Evolutionary conservation across 2,329 filamentous ascomycete species (phyloP).

Genomic region (Xylariaceae sp.): DNA sequence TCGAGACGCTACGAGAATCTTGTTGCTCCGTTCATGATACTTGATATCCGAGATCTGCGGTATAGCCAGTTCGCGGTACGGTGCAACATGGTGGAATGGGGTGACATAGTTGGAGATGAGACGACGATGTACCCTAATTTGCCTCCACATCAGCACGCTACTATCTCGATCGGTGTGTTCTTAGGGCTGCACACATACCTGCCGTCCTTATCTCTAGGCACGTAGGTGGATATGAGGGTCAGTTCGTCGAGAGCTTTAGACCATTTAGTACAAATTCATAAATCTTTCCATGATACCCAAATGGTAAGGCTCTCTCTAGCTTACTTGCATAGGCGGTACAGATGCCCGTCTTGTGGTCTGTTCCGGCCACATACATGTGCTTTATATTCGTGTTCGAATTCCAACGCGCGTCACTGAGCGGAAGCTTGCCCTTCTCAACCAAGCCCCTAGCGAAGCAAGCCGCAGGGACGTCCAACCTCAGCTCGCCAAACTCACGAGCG

Average conservation of each 20-base stretch:
- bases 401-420: slow-evolving; percentile 36
- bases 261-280: slow-evolving; percentile 13
- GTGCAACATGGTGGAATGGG: slow-evolving; percentile 1
- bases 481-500: slow-evolving; percentile 38
- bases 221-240: slow-evolving; percentile 43
- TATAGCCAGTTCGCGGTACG: slow-evolving; percentile 40
- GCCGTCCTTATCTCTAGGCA: slow-evolving; percentile 48
- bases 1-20: slow-evolving; percentile 47
- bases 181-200: slow-evolving; percentile 34
- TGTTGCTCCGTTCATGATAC: slow-evolving; percentile 47
- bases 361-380: slow-evolving; percentile 45
- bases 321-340: slow-evolving; percentile 50
- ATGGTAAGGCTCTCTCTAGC: slow-evolving; percentile 27
- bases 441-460: slow-evolving; percentile 45
- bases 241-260: slow-evolving; percentile 40
- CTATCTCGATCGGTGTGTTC: neutral
- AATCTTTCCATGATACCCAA: neutral
- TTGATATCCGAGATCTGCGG: slow-evolving; percentile 50
- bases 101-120: slow-evolving; percentile 25
- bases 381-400: slow-evolving; percentile 39
- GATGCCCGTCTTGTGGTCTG: slow-evolving; percentile 43
- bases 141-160: neutral
- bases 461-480: slow-evolving; percentile 32
- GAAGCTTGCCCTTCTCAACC: slow-evolving; percentile 44
- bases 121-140: slow-evolving; percentile 25